These are phyloP conservation scores for Hypoxylon cercidicola DNA, from an alignment of 495 filamentous ascomycete genomes.

Conservation along the genomic window DNA sequence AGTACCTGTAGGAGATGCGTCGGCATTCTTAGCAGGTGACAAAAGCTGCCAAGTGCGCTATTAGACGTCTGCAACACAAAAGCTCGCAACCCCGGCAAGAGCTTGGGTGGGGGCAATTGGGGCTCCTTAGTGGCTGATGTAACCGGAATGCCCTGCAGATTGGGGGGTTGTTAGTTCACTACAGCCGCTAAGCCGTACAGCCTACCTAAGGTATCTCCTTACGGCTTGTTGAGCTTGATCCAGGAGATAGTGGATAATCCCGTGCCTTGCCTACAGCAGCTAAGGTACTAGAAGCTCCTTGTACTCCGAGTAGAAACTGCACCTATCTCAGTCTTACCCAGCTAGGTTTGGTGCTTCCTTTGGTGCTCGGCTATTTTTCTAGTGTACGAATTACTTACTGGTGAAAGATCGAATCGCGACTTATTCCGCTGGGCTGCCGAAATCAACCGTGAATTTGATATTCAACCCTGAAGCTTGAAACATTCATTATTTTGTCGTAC, in stretches of 20 bases:
- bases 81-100: slow-evolving; percentile 4
- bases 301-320: too few relatives aligned
- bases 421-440: slow-evolving; percentile 41
- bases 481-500: slow-evolving; percentile 6
- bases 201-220: not conserved
- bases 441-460: slow-evolving; percentile 13
- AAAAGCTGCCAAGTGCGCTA: slow-evolving; percentile 24
- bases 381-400: slow-evolving; percentile 2
- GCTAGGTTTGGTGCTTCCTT: slow-evolving; percentile 15
- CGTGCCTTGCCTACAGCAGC: not conserved
- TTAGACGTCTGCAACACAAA: slow-evolving; percentile 34
- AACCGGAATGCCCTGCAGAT: too few relatives aligned
- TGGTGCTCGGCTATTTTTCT: slow-evolving; percentile 42
- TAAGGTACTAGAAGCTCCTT: not conserved
- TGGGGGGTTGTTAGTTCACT: too few relatives aligned
- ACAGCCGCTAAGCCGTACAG: not conserved
- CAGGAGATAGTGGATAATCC: too few relatives aligned
- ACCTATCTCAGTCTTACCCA: slow-evolving; percentile 11
- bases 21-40: too few relatives aligned
- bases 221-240: too few relatives aligned
- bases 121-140: slow-evolving; percentile 23
- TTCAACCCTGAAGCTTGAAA: not conserved
- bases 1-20: not conserved
- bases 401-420: slow-evolving; percentile 9
- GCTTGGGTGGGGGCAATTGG: slow-evolving; percentile 33